Evolutionary conservation across 1,139 yeast species (phyloP).

Genomic region (Pichia sp.): DNA sequence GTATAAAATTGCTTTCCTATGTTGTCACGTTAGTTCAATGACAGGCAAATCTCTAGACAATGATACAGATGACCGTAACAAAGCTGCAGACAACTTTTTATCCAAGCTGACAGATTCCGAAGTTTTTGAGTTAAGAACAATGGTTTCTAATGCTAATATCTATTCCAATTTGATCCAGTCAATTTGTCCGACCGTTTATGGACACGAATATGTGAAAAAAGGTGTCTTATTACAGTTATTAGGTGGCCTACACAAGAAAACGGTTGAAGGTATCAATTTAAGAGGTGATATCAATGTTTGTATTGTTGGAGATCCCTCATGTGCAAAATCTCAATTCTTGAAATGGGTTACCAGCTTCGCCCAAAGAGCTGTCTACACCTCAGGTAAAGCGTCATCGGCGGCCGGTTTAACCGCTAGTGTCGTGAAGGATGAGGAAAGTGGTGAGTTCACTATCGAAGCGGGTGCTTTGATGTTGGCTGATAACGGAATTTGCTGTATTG

Average conservation of each 20-base stretch:
- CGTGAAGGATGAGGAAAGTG: conserved; percentile 94
- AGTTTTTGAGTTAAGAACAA: conserved; percentile 73
- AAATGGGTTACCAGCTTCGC: conserved; percentile 89
- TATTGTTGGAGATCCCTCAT: conserved; percentile 97
- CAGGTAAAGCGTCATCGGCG: conserved; percentile 98
- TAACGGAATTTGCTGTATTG: conserved; percentile 97
- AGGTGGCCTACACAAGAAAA: conserved; percentile 94
- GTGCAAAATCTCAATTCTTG: conserved; percentile 92
- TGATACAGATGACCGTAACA: conserved; percentile 23
- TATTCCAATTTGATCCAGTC: conserved; percentile 83
- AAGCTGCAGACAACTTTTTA: conserved; percentile 67
- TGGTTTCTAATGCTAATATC: conserved; percentile 87
- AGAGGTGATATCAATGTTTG: conserved; percentile 98
- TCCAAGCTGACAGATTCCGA: conserved; percentile 78
- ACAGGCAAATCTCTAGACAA: conserved; percentile 40
- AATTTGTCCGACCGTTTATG: conserved; percentile 94
- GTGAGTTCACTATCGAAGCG: conserved; percentile 96
- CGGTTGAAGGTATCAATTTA: conserved; percentile 89
- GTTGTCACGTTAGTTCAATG: conserved; percentile 72
- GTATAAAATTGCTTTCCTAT: conserved; percentile 83
- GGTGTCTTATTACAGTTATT: conserved; percentile 82
- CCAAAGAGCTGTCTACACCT: conserved; percentile 93
- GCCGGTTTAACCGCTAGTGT: conserved; percentile 99
- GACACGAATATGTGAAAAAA: conserved; percentile 90
- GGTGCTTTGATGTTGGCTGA: conserved; percentile 99